Evolutionary conservation across 2,329 filamentous ascomycete species (phyloP), one percentile per base, ranked within the genome.

Genomic region (Passalora sequoiae): DNA sequence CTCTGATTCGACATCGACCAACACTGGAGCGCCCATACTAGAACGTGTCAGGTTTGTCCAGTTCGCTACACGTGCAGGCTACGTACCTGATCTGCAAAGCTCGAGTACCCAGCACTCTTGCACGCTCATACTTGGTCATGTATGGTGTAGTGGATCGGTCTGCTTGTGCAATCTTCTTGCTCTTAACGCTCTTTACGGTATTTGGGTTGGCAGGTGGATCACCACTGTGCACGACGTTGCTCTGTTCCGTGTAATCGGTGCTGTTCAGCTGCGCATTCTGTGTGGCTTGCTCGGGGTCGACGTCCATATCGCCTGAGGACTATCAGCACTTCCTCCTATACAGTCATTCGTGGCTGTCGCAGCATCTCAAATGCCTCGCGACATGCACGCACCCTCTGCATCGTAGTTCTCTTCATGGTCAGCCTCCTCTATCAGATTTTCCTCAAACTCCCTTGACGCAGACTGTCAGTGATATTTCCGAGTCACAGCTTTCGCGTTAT

Each of bases 51-150:
- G 44, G 24, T 38, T 22, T 13, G 8, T 6, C 21, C 1, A 21
- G 16, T 16, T 10, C 30, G 17, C 16, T 33, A 19, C 4, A 17
- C 30, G 30, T 6, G 12, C 6, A 16, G n/a, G 17, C 10, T 12
- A 32, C 45, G 10, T 68, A 94, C 88, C 88, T 96, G 63, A 98
- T 97, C 69, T 98, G 92, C 63, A 97, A 69, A 29, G 92, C 92
- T 55, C 92, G 78, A 29, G 92, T 97, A 36, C 92, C 92, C 53
- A 98, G 71, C 47, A 98, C 91, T 62, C 92, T 82, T 51, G 92
- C 92, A 58, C 83, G 80, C 75, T 98, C 92, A 70, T 98, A 98
- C 73, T 98, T 98, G 56, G 92, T 98, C 91, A 98, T 94, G 71
- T 96, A 98, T 2, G 91, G 92, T 20, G 92, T 98, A 6, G 92